Conservation (phyloP, 2,329 filamentous ascomycete genomes). For the Cytospora leucostoma region DNA sequence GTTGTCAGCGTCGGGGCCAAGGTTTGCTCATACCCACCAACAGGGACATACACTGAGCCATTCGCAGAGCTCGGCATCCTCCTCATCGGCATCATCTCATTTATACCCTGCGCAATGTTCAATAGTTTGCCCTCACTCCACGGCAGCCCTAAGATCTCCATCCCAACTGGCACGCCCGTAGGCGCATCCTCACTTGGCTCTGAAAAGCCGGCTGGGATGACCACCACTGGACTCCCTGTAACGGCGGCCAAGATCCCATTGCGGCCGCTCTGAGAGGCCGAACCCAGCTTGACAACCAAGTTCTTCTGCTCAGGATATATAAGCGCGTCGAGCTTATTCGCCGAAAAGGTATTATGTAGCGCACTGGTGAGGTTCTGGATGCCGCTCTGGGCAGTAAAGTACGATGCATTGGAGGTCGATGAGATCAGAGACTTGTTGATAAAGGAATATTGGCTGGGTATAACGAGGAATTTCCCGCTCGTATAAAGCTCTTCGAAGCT, state of each 20-base stretch:
- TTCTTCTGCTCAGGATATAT: constrained; percentile 68
- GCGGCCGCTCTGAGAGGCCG: constrained; percentile 57
- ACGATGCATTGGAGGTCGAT: constrained; percentile 50
- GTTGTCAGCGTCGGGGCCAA: constrained; percentile 48
- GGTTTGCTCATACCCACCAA: constrained; percentile 38
- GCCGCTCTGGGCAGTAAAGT: constrained; percentile 46
- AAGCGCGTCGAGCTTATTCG: constrained; percentile 54
- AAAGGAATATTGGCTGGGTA: constrained; percentile 59
- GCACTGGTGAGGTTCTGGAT: constrained; percentile 55
- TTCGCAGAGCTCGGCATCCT: constrained; percentile 41
- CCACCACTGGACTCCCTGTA: constrained; percentile 44
- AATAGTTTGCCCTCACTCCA: constrained; percentile 58
- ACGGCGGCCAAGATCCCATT: constrained; percentile 48
- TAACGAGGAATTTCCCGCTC: constrained; percentile 57
- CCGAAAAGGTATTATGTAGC: constrained; percentile 52
- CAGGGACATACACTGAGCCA: constrained; percentile 37
- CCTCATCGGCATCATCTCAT: constrained; percentile 48
- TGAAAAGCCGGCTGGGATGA: constrained; percentile 57
- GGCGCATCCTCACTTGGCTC: constrained; percentile 49
- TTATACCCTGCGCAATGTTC: constrained; percentile 53
- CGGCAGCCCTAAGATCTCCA: constrained; percentile 62
- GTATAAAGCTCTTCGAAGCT: constrained; percentile 53
- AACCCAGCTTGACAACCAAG: constrained; percentile 60
- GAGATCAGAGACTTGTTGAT: constrained; percentile 52
- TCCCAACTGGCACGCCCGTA: constrained; percentile 61